phyloP scores from a whole-genome alignment of 441 rosid species.

The Breynia disticha region DNA sequence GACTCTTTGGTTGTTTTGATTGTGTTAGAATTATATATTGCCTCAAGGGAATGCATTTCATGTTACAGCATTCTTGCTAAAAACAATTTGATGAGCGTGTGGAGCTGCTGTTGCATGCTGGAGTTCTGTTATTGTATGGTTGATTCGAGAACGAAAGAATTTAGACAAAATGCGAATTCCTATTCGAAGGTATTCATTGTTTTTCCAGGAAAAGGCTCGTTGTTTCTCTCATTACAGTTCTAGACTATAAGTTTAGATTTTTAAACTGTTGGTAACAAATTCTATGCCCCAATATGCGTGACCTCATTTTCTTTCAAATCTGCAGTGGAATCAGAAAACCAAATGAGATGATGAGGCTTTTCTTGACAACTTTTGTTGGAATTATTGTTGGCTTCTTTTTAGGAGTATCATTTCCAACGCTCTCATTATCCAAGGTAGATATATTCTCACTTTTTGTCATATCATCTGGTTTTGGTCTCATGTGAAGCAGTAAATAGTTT shows the following conservation, averaged over 20 bases:
- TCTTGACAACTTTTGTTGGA: constrained; percentile 56
- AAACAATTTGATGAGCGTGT: constrained; percentile 22
- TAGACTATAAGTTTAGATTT: background rate
- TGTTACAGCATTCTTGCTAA: constrained; percentile 7
- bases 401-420: constrained; percentile 70
- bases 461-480: constrained; percentile 10
- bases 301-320: constrained; percentile 10
- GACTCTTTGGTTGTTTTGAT: background rate
- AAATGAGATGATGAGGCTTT: constrained; percentile 68
- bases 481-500: constrained; percentile 3
- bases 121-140: constrained; percentile 10
- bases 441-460: constrained; percentile 2
- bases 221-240: background rate
- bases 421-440: constrained; percentile 71
- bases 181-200: constrained; percentile 27
- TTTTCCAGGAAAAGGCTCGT: background rate
- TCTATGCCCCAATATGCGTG: background rate
- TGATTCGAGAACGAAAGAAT: constrained; percentile 15
- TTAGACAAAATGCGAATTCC: constrained; percentile 25
- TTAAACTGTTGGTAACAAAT: constrained; percentile 7
- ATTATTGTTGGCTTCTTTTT: constrained; percentile 73
- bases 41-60: constrained; percentile 11
- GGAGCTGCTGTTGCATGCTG: constrained; percentile 13
- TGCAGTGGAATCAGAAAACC: constrained; percentile 60
- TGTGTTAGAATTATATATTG: constrained; percentile 7